phyloP scores from a whole-genome alignment of 805 yeast genomes.

The Kodamaea jinghongensis region DNA sequence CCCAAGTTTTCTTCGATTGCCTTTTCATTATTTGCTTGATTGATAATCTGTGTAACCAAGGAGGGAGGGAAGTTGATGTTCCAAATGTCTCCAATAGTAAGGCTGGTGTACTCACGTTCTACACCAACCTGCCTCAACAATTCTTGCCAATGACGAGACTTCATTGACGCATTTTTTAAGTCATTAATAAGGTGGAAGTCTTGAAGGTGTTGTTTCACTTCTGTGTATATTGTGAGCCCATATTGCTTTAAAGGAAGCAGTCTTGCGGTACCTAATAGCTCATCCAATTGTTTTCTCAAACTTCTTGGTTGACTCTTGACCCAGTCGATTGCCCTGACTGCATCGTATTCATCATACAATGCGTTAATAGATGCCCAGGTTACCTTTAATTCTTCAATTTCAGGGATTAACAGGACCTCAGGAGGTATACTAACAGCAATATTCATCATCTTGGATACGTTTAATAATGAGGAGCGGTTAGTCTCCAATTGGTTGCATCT shows the following conservation, averaged over 20 bases:
- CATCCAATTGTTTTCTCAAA: slow-evolving; percentile 50
- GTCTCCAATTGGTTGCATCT: slow-evolving; percentile 11
- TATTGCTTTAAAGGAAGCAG: slow-evolving; percentile 61
- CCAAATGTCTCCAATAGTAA: slow-evolving; percentile 63
- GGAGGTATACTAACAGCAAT: slow-evolving; percentile 26
- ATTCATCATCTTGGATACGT: slow-evolving; percentile 28
- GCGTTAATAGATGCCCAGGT: slow-evolving; percentile 65
- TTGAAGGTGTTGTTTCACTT: slow-evolving; percentile 40
- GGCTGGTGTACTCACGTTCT: slow-evolving; percentile 17
- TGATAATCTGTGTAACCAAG: slow-evolving; percentile 35
- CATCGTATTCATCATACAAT: slow-evolving; percentile 47
- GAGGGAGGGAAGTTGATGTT: slow-evolving; percentile 44
- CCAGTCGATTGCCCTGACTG: slow-evolving; percentile 50
- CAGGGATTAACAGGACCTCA: slow-evolving; percentile 40
- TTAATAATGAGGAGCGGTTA: slow-evolving; percentile 17
- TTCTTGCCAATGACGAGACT: slow-evolving; percentile 64
- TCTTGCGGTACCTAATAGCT: slow-evolving; percentile 43
- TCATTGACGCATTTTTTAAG: slow-evolving; percentile 55
- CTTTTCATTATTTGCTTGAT: slow-evolving; percentile 71
- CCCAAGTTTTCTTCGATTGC: slow-evolving; percentile 57
- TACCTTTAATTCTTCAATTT: slow-evolving; percentile 51
- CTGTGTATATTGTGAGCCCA: slow-evolving; percentile 55
- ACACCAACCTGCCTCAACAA: slow-evolving; percentile 37
- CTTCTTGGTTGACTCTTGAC: slow-evolving; percentile 39
- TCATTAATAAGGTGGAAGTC: slow-evolving; percentile 39